phyloP scores from a whole-genome alignment of 371 early-diverging fungal genomes.

The Umbelopsis sp. region DNA sequence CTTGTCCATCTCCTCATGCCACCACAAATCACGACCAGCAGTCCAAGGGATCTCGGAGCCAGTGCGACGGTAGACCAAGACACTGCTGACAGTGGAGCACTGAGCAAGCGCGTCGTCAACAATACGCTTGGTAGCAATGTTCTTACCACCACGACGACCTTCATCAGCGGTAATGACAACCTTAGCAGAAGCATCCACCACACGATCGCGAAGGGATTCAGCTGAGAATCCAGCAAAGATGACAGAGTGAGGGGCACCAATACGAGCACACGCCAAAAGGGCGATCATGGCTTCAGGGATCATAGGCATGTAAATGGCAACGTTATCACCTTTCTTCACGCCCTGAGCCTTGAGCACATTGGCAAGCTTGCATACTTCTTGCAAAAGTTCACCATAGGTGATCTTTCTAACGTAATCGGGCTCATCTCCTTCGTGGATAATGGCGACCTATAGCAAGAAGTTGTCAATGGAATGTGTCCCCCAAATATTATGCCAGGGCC shows the following conservation, averaged over 20 bases:
- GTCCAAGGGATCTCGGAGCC: conserved; percentile 74
- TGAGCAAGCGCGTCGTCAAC: conserved; percentile 84
- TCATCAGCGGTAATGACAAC: conserved; percentile 87
- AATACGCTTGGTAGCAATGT: conserved; percentile 89
- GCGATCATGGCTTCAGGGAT: conserved; percentile 91
- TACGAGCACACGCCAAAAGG: conserved; percentile 93
- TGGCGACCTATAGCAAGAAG: conserved; percentile 63
- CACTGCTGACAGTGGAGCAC: conserved; percentile 73
- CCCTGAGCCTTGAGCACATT: conserved; percentile 81
- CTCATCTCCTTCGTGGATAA: conserved; percentile 92
- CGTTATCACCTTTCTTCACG: conserved; percentile 90
- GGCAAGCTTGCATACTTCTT: conserved; percentile 82
- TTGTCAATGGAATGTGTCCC: no score
- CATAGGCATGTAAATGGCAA: conserved; percentile 98
- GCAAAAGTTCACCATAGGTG: conserved; percentile 86
- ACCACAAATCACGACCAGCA: conserved; percentile 83
- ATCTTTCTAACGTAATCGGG: conserved; percentile 72
- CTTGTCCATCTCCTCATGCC: conserved; percentile 80
- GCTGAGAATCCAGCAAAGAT: conserved; percentile 96
- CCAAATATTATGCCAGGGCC: no score
- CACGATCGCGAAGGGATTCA: conserved; percentile 84
- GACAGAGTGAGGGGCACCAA: conserved; percentile 91
- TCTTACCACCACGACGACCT: conserved; percentile 90
- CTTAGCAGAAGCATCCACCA: conserved; percentile 78
- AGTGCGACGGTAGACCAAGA: conserved; percentile 88